A percentile compares a stretch with the other conserved stretches of the same genome.
Conservation (phyloP, 2,329 filamentous ascomycete species). For the Bipolaris cookei region DNA sequence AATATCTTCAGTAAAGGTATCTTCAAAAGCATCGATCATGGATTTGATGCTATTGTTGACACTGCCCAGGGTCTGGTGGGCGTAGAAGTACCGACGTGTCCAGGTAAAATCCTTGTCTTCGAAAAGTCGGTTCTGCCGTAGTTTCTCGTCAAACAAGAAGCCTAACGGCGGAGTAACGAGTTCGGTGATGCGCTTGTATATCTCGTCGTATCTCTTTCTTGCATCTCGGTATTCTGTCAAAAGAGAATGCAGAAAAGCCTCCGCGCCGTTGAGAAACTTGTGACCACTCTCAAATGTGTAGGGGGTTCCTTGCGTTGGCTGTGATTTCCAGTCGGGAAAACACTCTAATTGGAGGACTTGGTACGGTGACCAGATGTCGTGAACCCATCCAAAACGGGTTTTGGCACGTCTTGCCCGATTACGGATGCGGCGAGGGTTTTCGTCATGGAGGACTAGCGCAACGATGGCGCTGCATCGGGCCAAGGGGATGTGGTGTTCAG, state of each 20-base stretch:
- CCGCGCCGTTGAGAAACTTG: constrained; percentile 65
- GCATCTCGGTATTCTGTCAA: constrained; percentile 67
- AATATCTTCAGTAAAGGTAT: constrained; percentile 65
- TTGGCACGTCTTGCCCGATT: constrained; percentile 58
- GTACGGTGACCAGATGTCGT: constrained; percentile 66
- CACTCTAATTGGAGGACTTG: constrained; percentile 54
- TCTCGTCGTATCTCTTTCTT: constrained; percentile 62
- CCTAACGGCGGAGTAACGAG: constrained; percentile 65
- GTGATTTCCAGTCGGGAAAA: constrained; percentile 58
- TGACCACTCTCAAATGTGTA: constrained; percentile 63
- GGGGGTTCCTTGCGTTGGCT: constrained; percentile 51
- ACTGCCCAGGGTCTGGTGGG: constrained; percentile 65
- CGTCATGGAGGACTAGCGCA: constrained; percentile 63
- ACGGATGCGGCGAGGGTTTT: constrained; percentile 57
- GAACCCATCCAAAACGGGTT: constrained; percentile 60
- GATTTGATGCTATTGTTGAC: constrained; percentile 66
- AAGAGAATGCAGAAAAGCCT: constrained; percentile 66
- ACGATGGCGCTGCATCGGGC: constrained; percentile 66
- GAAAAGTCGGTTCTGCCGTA: constrained; percentile 65
- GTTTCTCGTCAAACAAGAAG: constrained; percentile 64
- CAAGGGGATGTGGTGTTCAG: constrained; percentile 62
- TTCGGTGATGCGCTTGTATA: constrained; percentile 63
- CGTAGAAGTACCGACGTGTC: constrained; percentile 68
- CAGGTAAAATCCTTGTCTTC: constrained; percentile 68
- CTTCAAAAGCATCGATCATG: constrained; percentile 63